Base-by-base conservation (phyloP, 2,329 filamentous ascomycete species). In the Aurifilum marmelostoma region DNA sequence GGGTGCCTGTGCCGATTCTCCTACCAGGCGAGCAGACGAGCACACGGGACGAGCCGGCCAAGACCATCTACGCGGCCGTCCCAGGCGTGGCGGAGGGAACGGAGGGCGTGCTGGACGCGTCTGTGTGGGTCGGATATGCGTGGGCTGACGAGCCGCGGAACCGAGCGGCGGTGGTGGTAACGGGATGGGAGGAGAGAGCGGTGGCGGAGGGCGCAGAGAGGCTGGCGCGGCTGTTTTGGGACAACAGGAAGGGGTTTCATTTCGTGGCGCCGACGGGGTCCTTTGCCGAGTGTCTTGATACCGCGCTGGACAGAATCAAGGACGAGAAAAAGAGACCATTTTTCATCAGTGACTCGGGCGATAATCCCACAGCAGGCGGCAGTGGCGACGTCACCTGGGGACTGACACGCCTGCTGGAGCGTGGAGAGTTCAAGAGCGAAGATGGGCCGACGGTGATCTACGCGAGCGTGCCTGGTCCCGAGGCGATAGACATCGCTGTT, bases 131-230 rank as follows among this genome's bases (percentile, higher is more conserved):
- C 0, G 85, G 85, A 2, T 87, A 87, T 71, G 82, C 84, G 0
- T 87, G 85, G 85, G 85, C 85, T 0, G 85, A 87, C 69, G 84
- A 85, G 73, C 83, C 83, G 29, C 79, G 85, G 27, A 85, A 86
- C 68, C 79, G 82, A 8, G 85, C 84, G 0, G 82, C 76, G 2
- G 79, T 86, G 3, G 79, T 86, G 5, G 83, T 84, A 0, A 86
- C 84, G 0, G 85, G 85, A 14, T 86, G 84, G 84, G 79, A 85
- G 59, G 71, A 78, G 63, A 71, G 74, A 1, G 76, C 77, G 0
- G 78, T 84, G 2, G 73, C 76, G 0, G 69, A 69, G 1, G 81
- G 81, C 2, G 83, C 84, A 0, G 80, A 85, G 74, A 77, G 76
- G 34, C 74, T 87, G 8, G 84, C 85, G 11, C 74, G 72, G 2